Conservation (phyloP, 495 filamentous ascomycete genomes). For the Aspergillus homomorphus region DNA sequence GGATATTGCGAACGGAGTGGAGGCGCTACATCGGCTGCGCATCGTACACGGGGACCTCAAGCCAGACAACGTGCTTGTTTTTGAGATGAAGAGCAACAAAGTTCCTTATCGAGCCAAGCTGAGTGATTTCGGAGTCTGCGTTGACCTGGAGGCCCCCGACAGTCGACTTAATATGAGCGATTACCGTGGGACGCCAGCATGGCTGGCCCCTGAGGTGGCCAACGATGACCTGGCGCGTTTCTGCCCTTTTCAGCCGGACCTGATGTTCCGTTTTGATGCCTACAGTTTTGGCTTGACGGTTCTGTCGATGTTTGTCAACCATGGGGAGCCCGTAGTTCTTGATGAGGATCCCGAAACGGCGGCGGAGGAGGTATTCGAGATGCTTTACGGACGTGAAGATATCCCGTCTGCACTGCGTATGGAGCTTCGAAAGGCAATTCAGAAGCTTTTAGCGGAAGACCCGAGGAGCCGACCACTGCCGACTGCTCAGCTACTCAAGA, state of each 20-base stretch:
- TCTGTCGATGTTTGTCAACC: slow-evolving; percentile 16
- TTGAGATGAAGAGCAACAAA: slow-evolving; percentile 16
- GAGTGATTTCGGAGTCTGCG: slow-evolving; percentile 28
- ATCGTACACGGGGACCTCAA: slow-evolving; percentile 59
- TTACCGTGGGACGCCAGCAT: slow-evolving; percentile 24
- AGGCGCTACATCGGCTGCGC: slow-evolving; percentile 68
- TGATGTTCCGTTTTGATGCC: slow-evolving; percentile 22
- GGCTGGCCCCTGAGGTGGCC: slow-evolving; percentile 23
- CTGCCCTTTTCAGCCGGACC: slow-evolving; percentile 10
- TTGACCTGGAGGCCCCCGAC: slow-evolving; percentile 20
- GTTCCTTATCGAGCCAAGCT: slow-evolving; percentile 27
- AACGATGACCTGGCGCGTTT: neutral
- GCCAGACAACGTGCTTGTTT: slow-evolving; percentile 38
- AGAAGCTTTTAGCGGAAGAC: slow-evolving; percentile 15
- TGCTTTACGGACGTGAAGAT: slow-evolving; percentile 10
- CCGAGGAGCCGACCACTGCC: slow-evolving; percentile 16
- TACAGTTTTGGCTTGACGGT: slow-evolving; percentile 21
- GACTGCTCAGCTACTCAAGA: slow-evolving; percentile 13
- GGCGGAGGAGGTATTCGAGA: neutral
- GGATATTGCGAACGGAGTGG: slow-evolving; percentile 62
- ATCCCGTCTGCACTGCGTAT: slow-evolving; percentile 11
- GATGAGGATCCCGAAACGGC: neutral
- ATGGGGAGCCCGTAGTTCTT: slow-evolving; percentile 10
- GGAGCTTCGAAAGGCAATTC: slow-evolving; percentile 13
- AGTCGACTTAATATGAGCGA: slow-evolving; percentile 13